Evolutionary conservation across 2,329 filamentous ascomycete genomes (phyloP).

Genomic region (Fusarium anthophilum): DNA sequence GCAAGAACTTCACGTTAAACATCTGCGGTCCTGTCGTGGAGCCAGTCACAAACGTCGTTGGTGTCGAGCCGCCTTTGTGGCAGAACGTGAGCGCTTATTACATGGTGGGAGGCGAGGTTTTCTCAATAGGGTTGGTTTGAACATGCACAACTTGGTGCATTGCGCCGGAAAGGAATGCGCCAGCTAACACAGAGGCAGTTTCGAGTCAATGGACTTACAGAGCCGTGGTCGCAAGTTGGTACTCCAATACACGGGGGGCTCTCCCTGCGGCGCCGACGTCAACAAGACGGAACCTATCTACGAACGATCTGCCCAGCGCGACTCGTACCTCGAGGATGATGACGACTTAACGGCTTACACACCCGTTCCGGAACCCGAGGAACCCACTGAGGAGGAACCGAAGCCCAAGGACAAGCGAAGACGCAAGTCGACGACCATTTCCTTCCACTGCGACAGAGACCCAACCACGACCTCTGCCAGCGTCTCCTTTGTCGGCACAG

Average conservation of each 20-base stretch:
- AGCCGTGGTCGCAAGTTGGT: slow-evolving; percentile 78
- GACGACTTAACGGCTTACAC: slow-evolving; percentile 16
- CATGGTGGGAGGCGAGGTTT: slow-evolving; percentile 69
- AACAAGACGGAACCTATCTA: slow-evolving; percentile 48
- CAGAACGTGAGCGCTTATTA: slow-evolving; percentile 84
- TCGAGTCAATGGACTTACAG: slow-evolving; percentile 61
- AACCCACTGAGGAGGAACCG: slow-evolving; percentile 31
- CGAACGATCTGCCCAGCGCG: slow-evolving; percentile 43
- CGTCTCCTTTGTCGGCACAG: slow-evolving; percentile 83
- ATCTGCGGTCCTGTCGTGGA: slow-evolving; percentile 82
- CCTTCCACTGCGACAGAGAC: slow-evolving; percentile 91
- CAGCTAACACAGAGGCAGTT: slow-evolving; percentile 40
- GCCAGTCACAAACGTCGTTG: slow-evolving; percentile 68
- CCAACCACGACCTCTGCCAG: slow-evolving; percentile 72
- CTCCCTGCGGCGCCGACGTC: slow-evolving; percentile 69
- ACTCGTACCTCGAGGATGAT: slow-evolving; percentile 43
- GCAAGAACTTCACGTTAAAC: slow-evolving; percentile 84
- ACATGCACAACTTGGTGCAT: not conserved
- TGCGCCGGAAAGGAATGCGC: not conserved
- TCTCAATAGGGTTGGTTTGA: slow-evolving; percentile 75
- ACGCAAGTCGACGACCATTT: slow-evolving; percentile 86
- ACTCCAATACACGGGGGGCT: slow-evolving; percentile 80
- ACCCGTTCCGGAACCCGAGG: slow-evolving; percentile 18
- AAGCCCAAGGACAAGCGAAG: slow-evolving; percentile 46
- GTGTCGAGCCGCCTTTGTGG: slow-evolving; percentile 70